phyloP scores from a whole-genome alignment of 2,329 filamentous ascomycete species.

The Talaromyces funiculosus region DNA sequence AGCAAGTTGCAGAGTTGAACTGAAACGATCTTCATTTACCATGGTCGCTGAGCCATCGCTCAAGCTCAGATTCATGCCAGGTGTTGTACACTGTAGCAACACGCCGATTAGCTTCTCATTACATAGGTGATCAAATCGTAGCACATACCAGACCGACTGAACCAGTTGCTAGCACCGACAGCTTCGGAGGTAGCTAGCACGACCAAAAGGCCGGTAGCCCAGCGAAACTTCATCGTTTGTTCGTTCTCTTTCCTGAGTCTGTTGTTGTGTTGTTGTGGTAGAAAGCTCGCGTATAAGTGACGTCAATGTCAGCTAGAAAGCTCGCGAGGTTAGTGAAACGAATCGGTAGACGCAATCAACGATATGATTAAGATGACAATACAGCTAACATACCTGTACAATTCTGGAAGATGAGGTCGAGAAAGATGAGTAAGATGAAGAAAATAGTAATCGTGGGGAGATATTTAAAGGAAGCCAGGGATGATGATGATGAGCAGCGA shows the following conservation, averaged over 20 bases:
- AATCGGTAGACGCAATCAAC: not conserved
- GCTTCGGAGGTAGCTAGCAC: constrained; percentile 63
- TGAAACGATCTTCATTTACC: constrained; percentile 27
- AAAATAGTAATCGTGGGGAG: not conserved
- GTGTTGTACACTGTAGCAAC: constrained; percentile 77
- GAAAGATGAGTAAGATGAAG: not conserved
- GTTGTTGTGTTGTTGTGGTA: not conserved
- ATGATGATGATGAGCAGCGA: constrained; percentile 15
- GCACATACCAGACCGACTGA: constrained; percentile 71
- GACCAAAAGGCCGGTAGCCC: constrained; percentile 63
- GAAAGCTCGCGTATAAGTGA: not conserved
- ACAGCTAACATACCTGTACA: not conserved
- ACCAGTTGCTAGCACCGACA: constrained; percentile 73
- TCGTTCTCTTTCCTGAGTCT: not conserved
- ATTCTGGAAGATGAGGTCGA: not conserved
- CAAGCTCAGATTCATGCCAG: constrained; percentile 96
- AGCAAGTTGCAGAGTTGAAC: not conserved
- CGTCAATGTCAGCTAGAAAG: not conserved
- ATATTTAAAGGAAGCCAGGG: constrained; percentile 5
- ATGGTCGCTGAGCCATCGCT: constrained; percentile 92
- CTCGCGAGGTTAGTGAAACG: not conserved
- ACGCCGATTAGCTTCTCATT: not conserved
- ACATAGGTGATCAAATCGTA: not conserved
- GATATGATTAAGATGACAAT: not conserved
- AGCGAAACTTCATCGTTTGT: constrained; percentile 64